Base-by-base conservation (phyloP, 257 asterid genomes). In the Scutellaria baicalensis region DNA sequence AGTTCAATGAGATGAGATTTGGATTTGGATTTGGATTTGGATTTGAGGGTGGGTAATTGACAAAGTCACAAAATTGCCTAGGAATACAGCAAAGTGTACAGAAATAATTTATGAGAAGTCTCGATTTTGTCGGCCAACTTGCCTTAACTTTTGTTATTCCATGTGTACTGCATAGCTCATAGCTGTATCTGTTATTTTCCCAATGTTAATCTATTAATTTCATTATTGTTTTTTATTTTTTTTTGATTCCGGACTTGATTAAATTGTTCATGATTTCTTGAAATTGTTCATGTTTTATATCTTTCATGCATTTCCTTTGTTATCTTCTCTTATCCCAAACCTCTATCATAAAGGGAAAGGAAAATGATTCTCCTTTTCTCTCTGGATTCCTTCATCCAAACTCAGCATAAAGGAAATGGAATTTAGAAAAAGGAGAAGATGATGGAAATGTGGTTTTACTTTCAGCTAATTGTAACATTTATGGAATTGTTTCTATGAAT, bases 91-190 rank as follows among this genome's bases (percentile, higher is more conserved):
- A 18, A 48, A 68, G n/a, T 48, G 16, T 4, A 65, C 6, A 38
- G 44, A 31, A 66, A 44, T 66, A 50, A 50, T 42, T 33, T 10
- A 70, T 49, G 48, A 71, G 60, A 55, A 68, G 49, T 50, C 69
- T 59, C 68, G 71, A 66, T 60, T 75, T 66, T 76, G 78, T 61
- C 76, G 72, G 80, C 77, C 84, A 49, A 72, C 40, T 80, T 80
- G 84, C 73, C 57, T 59, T 47, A 64, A 69, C 69, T 73, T 27
- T 64, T 49, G 76, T 39, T 18, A 60, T 76, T 63, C 43, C 47
- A 38, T 62, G 54, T 61, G 66, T 68, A 50, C 48, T 55, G 8
- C 11, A 27, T 1, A 8, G 11, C 11, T 66, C 38, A 2, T 43
- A 47, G 69, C 66, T 69, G 66, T 9, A 62, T n/a, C 57, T 74